Conservation (phyloP, 495 filamentous ascomycete species). For the Neurospora sp. region DNA sequence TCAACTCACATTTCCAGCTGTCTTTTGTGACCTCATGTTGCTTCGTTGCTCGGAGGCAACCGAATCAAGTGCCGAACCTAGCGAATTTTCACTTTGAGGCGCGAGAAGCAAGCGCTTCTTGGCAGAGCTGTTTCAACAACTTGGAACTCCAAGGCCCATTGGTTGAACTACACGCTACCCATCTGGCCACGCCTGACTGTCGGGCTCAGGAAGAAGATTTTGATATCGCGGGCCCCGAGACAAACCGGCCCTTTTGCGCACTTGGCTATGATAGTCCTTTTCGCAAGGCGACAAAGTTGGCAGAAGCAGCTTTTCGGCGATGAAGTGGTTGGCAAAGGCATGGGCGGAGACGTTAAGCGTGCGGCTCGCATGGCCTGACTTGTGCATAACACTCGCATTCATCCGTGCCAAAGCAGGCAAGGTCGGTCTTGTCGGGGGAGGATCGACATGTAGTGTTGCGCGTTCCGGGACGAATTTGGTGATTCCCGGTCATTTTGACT, state of each 20-base stretch:
- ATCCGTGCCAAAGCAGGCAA: not conserved
- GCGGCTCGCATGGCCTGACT: not conserved
- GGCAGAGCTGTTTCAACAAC: not conserved
- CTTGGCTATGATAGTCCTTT: not conserved
- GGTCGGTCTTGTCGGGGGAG: not conserved
- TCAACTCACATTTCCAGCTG: not conserved
- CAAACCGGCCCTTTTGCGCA: not conserved
- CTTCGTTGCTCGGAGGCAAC: not conserved
- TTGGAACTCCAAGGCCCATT: not conserved
- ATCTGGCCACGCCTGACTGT: not conserved
- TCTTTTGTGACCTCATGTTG: not conserved
- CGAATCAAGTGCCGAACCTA: not conserved
- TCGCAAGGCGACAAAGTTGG: not conserved
- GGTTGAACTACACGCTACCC: not conserved
- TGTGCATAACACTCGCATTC: not conserved
- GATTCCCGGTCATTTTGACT: not conserved
- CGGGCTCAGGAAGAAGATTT: not conserved
- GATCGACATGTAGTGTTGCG: not conserved
- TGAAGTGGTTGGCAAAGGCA: not conserved
- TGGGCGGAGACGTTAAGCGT: not conserved
- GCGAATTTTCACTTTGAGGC: not conserved
- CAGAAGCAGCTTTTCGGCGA: not conserved
- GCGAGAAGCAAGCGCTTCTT: not conserved
- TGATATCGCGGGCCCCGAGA: not conserved
- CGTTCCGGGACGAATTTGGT: not conserved